A percentile compares a stretch with the other conserved stretches of the same genome.
phyloP scores from a whole-genome alignment of 2,329 filamentous ascomycete genomes.

The Ophiostoma australiae region DNA sequence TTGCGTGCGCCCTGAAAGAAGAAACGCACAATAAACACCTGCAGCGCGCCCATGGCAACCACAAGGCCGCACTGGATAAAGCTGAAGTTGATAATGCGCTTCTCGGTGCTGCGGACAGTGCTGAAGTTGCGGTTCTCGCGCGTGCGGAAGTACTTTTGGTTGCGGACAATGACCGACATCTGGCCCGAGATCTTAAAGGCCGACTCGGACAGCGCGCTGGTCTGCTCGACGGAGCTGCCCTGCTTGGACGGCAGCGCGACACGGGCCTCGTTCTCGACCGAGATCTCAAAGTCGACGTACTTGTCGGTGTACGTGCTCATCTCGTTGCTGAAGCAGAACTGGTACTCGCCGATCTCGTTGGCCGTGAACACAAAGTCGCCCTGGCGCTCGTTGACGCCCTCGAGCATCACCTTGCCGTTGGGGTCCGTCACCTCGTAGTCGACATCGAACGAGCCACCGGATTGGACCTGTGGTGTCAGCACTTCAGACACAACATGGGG shows the following conservation, averaged over 20 bases:
- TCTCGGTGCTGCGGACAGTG: conserved; percentile 93
- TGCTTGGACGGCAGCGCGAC: conserved; percentile 82
- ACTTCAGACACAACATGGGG: background rate
- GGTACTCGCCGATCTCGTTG: conserved; percentile 80
- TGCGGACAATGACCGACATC: conserved; percentile 87
- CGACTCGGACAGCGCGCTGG: conserved; percentile 81
- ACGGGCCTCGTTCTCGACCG: conserved; percentile 85
- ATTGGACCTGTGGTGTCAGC: conserved; percentile 69
- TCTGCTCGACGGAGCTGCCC: conserved; percentile 83
- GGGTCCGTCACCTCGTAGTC: conserved; percentile 87
- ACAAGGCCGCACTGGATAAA: conserved; percentile 89
- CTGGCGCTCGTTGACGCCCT: conserved; percentile 86
- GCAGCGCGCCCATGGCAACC: conserved; percentile 88
- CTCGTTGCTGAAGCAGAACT: conserved; percentile 97
- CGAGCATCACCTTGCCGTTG: conserved; percentile 71
- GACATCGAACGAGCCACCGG: conserved; percentile 94
- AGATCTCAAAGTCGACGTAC: conserved; percentile 95
- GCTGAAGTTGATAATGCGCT: conserved; percentile 94
- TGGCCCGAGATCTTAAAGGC: conserved; percentile 92
- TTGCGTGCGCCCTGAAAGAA: conserved; percentile 87
- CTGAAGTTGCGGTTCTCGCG: conserved; percentile 98
- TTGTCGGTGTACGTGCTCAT: conserved; percentile 99
- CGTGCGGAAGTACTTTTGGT: conserved; percentile 99
- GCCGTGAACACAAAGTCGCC: conserved; percentile 98
- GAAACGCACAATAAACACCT: conserved; percentile 96